These are phyloP conservation scores for Rutstroemia sp. DNA, from an alignment of 2,329 filamentous ascomycete genomes.

Conservation along the genomic window DNA sequence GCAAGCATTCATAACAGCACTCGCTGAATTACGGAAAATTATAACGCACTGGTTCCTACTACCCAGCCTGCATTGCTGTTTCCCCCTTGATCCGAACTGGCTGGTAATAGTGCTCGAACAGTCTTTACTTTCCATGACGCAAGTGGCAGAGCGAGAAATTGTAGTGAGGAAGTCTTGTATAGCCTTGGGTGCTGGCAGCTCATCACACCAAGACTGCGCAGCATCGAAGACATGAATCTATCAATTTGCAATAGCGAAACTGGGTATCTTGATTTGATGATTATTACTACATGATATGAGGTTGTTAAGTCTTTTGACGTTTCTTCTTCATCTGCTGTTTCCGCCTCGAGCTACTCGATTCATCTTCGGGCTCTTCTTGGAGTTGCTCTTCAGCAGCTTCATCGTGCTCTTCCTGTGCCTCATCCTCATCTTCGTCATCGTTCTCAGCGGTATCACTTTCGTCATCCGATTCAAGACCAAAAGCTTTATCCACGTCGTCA, in stretches of 20 bases:
- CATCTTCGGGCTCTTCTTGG: constrained; percentile 24
- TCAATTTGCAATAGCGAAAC: neutral
- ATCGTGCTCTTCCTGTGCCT: constrained; percentile 20
- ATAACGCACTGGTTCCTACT: no score
- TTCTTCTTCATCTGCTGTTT: constrained; percentile 25
- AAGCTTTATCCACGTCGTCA: constrained; percentile 26
- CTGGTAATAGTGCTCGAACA: no score
- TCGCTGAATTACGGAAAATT: no score
- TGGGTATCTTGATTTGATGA: neutral
- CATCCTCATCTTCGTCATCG: constrained; percentile 27
- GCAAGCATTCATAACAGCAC: no score
- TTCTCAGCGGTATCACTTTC: constrained; percentile 28
- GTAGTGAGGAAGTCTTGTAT: no score
- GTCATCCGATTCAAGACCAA: constrained; percentile 30
- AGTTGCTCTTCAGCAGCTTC: constrained; percentile 27
- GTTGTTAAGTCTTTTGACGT: constrained; percentile 22
- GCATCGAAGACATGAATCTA: no score
- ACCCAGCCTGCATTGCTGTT: no score
- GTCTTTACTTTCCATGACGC: no score
- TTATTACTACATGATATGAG: neutral
- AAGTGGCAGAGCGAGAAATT: no score
- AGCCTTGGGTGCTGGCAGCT: no score
- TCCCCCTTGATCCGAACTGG: no score
- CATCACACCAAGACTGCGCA: no score
- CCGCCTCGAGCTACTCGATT: constrained; percentile 15